phyloP scores from a whole-genome alignment of 495 filamentous ascomycete genomes.

The Immersiella caudata region DNA sequence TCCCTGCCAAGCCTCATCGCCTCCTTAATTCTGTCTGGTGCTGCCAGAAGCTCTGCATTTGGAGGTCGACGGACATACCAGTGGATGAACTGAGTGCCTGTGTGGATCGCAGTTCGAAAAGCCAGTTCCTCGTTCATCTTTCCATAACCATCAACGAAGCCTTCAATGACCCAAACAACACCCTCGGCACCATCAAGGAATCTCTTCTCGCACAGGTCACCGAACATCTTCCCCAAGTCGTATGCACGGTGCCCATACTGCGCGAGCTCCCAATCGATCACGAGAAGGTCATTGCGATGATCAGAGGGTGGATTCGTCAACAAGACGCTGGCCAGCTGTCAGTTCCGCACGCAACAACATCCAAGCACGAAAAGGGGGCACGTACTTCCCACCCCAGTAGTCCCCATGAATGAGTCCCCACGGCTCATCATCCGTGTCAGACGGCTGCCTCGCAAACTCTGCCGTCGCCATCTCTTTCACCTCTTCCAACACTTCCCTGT shows the following conservation, averaged over 20 bases:
- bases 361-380: background rate
- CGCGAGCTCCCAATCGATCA: constrained; percentile 60
- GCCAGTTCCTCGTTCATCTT: constrained; percentile 49
- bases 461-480: constrained; percentile 29
- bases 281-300: constrained; percentile 17
- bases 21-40: constrained; percentile 40
- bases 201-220: constrained; percentile 57
- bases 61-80: constrained; percentile 31
- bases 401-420: constrained; percentile 56
- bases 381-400: constrained; percentile 59
- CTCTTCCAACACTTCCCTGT: constrained; percentile 22
- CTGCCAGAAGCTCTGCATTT: constrained; percentile 47
- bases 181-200: constrained; percentile 38
- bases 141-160: constrained; percentile 51
- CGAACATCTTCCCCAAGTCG: constrained; percentile 58
- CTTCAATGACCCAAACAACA: constrained; percentile 45
- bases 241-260: constrained; percentile 52
- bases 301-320: background rate
- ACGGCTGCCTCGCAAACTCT: constrained; percentile 33
- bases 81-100: constrained; percentile 54
- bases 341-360: background rate
- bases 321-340: constrained; percentile 5
- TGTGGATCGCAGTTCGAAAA: constrained; percentile 54
- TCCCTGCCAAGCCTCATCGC: constrained; percentile 52
- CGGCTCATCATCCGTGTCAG: background rate